Evolutionary conservation across 495 filamentous ascomycete species (phyloP), one percentile per base, ranked within the genome.

Genomic region (Tuber indicum): DNA sequence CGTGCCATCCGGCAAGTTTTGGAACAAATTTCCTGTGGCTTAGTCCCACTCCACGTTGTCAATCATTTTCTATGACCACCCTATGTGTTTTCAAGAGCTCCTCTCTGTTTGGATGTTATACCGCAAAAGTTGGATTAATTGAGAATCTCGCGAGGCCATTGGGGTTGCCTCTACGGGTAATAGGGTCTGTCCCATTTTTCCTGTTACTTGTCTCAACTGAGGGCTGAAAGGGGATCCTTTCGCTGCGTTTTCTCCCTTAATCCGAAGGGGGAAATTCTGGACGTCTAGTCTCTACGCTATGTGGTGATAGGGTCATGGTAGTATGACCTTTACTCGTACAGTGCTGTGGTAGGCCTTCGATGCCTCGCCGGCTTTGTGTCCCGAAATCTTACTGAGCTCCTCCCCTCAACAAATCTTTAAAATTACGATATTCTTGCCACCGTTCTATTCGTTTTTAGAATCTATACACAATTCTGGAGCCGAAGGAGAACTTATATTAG

Each of bases 391-490:
- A 32, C 52, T 32, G 23, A 52, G 47, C 52, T 16, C 26, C 52
- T 62, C 52, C 52, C 32, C 58, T 62, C n/a, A n/a, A 32, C 58
- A 36, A 66, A 66, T 36, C 12, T 36, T 66, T 36, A 36, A 66
- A 26, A 66, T 66, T 66, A 32, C 58, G 58, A 36, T 66, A 66
- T 26, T 58, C 52, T 66, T 66, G 58, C 58, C 58, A 66, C 58
- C 26, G 45, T 72, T 72, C 71, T 72, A 32, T 46, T 42, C 41
- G 12, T 72, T 16, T 23, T 43, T 46, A 16, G 44, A 44, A 72
- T 43, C 71, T 32, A 72, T 46, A 72, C 23, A 72, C 36, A 46
- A n/a, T 23, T 32, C 41, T 16, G 7, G 71, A 72, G 71, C 41
- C 23, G 36, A 36, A n/a, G 71, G 71, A 39, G 71, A 46, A 45